These are phyloP conservation scores for Suillus subluteus DNA, from an alignment of 768 basidiomycete genomes.

Conservation along the genomic window DNA sequence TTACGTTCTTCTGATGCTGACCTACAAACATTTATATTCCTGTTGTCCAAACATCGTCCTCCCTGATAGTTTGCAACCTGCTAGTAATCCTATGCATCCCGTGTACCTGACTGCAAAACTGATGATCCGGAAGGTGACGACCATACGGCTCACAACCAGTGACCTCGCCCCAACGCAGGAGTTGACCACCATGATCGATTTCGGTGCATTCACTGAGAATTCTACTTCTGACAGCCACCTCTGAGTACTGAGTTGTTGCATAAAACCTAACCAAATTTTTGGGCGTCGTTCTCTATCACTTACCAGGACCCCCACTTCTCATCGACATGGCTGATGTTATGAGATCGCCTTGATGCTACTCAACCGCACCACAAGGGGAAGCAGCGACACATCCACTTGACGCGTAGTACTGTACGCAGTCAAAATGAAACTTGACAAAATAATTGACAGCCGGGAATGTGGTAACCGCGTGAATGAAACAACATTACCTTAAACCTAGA, in stretches of 20 bases:
- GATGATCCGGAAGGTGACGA: conserved; percentile 7
- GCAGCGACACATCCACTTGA: conserved; percentile 90
- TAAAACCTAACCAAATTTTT: background rate
- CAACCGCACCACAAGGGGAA: conserved; percentile 84
- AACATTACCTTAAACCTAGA: conserved; percentile 58
- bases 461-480: background rate
- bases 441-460: background rate
- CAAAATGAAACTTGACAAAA: conserved; percentile 36
- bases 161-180: too few relatives aligned
- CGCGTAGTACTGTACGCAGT: conserved; percentile 88
- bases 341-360: conserved; percentile 49
- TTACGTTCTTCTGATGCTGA: background rate
- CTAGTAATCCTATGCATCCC: conserved; percentile 13
- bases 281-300: background rate
- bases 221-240: too few relatives aligned
- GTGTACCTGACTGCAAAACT: background rate
- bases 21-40: background rate
- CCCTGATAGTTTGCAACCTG: conserved; percentile 18
- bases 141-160: background rate
- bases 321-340: conserved; percentile 11
- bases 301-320: background rate
- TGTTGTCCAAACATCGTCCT: background rate
- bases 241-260: too few relatives aligned
- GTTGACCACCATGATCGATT: too few relatives aligned
- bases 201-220: too few relatives aligned